These are phyloP conservation scores for Phytophthora pini DNA, from an alignment of 352 stramenopile species.

Conservation along the genomic window DNA sequence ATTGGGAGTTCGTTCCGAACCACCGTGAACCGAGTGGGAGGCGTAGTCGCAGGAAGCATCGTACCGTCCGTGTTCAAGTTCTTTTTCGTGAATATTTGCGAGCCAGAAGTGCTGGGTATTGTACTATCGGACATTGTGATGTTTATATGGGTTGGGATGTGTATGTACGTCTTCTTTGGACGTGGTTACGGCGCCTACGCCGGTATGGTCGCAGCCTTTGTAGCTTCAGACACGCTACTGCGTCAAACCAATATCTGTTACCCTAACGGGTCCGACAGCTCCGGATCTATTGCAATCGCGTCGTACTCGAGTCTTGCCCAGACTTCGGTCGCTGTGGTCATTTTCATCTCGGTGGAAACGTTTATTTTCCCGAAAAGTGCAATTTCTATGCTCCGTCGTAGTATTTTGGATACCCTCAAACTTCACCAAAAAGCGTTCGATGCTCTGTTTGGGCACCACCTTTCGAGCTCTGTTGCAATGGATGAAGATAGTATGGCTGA, in stretches of 20 bases:
- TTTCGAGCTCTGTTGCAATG: constrained; percentile 60
- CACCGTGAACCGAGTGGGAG: constrained; percentile 84
- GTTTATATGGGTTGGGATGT: constrained; percentile 78
- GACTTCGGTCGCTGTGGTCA: constrained; percentile 77
- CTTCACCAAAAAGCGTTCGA: constrained; percentile 70
- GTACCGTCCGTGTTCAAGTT: constrained; percentile 87
- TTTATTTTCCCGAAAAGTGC: constrained; percentile 76
- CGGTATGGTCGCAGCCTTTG: constrained; percentile 77
- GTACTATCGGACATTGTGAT: constrained; percentile 60
- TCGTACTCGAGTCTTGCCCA: constrained; percentile 84
- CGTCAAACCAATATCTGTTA: constrained; percentile 68
- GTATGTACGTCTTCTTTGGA: constrained; percentile 79
- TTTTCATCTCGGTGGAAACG: constrained; percentile 81
- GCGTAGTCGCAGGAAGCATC: constrained; percentile 83
- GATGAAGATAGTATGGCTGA: constrained; percentile 59
- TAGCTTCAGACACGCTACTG: constrained; percentile 67
- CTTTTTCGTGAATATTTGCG: constrained; percentile 80
- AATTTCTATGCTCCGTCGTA: constrained; percentile 60
- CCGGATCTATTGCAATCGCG: constrained; percentile 59
- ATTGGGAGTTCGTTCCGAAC: constrained; percentile 82
- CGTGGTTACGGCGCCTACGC: constrained; percentile 76
- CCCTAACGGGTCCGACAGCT: constrained; percentile 44
- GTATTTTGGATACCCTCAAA: constrained; percentile 79
- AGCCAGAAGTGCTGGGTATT: constrained; percentile 43
- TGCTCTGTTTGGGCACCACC: constrained; percentile 74